Percentiles rank a stretch among this genome's conserved stretches.
Evolutionary conservation across 805 yeast genomes (phyloP).

Genomic region (Sugiyamaella smithiae): DNA sequence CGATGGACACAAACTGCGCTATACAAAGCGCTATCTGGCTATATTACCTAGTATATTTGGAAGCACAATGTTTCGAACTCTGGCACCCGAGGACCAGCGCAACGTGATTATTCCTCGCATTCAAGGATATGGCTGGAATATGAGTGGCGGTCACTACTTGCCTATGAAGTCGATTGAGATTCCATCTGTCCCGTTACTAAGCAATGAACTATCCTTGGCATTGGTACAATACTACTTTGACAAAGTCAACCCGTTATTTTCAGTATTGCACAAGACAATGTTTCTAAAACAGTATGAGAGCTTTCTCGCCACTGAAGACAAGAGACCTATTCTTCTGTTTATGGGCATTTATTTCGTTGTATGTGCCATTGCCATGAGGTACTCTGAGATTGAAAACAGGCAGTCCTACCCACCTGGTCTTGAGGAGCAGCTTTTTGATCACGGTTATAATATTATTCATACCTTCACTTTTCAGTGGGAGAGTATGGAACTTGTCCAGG

Average conservation of each 20-base stretch:
- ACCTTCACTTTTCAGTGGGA: constrained; percentile 51
- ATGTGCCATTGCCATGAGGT: constrained; percentile 51
- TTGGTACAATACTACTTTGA: constrained; percentile 43
- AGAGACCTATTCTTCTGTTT: constrained; percentile 40
- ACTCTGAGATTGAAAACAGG: constrained; percentile 41
- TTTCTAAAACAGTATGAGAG: constrained; percentile 49
- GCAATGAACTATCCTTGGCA: constrained; percentile 24
- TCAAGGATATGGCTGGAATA: constrained; percentile 66
- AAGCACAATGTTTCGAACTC: constrained; percentile 12
- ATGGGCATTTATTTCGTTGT: constrained; percentile 50
- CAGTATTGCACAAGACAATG: constrained; percentile 52
- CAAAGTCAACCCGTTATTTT: constrained; percentile 52
- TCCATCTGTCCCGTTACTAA: constrained; percentile 21
- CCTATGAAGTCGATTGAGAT: constrained; percentile 24
- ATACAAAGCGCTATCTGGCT: constrained; percentile 18
- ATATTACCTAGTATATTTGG: constrained; percentile 23
- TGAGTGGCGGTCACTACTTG: constrained; percentile 56
- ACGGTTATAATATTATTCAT: constrained; percentile 39
- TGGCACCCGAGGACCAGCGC: constrained; percentile 20
- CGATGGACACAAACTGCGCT: constrained; percentile 19
- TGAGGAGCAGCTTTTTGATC: constrained; percentile 45
- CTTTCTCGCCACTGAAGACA: constrained; percentile 27
- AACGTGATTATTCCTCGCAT: constrained; percentile 47
- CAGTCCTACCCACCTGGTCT: constrained; percentile 25
- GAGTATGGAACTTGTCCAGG: constrained; percentile 49